These are phyloP conservation scores for Populus davidiana DNA, from an alignment of 345 rosid species.

Conservation along the genomic window DNA sequence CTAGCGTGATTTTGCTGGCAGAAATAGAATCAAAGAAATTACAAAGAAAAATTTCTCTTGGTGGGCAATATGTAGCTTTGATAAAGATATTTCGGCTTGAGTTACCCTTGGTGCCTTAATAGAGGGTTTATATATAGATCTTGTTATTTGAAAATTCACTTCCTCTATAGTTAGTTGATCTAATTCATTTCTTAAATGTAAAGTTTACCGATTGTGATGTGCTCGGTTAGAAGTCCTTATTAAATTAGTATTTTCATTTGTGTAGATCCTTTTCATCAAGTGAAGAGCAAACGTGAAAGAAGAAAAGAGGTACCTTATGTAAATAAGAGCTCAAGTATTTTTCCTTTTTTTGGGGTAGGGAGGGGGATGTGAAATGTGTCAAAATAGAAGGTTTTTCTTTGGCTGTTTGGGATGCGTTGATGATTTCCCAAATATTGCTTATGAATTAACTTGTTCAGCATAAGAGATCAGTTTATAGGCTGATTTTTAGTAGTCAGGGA, in stretches of 20 bases:
- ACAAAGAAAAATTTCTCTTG: too few species aligned
- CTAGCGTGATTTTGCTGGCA: too few species aligned
- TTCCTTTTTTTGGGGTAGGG: not conserved
- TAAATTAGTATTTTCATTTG: conserved; percentile 12
- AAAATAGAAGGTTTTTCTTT: not conserved
- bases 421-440: not conserved
- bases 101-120: too few species aligned
- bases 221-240: not conserved
- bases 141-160: too few species aligned
- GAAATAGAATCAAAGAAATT: too few species aligned
- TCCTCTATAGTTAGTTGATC: too few species aligned
- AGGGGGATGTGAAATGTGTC: not conserved
- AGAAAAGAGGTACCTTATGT: conserved; percentile 45
- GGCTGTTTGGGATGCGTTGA: not conserved
- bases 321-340: not conserved
- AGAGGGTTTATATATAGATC: too few species aligned
- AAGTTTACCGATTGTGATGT: not conserved
- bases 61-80: too few species aligned
- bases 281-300: conserved; percentile 63
- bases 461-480: too few species aligned
- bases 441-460: not conserved
- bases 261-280: conserved; percentile 59
- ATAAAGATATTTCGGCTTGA: too few species aligned
- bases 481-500: not conserved
- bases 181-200: not conserved